These are phyloP conservation scores for Phytophthora quininea DNA, from an alignment of 352 stramenopile genomes.

Conservation along the genomic window DNA sequence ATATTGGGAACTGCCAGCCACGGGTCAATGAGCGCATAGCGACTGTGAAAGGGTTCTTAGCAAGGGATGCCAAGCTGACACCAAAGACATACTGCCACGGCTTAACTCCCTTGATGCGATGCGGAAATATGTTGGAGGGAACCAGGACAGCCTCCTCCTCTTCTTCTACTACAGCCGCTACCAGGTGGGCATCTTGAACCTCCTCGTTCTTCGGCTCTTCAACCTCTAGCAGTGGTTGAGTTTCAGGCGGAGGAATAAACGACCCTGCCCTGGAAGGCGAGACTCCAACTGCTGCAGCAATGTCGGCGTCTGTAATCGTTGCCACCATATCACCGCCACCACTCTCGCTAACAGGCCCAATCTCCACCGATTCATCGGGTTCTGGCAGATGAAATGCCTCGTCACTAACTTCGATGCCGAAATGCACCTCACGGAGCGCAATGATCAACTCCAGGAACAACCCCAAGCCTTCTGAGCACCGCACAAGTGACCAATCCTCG, in stretches of 20 bases:
- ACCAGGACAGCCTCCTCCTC: slow-evolving; percentile 52
- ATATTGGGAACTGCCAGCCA: slow-evolving; percentile 78
- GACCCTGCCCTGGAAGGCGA: slow-evolving; percentile 36
- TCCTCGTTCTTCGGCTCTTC: slow-evolving; percentile 23
- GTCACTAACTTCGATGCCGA: slow-evolving; percentile 71
- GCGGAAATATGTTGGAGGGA: slow-evolving; percentile 60
- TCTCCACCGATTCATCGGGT: slow-evolving; percentile 12
- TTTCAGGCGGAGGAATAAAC: slow-evolving; percentile 20
- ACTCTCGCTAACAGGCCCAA: slow-evolving; percentile 20
- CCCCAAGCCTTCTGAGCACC: slow-evolving; percentile 70
- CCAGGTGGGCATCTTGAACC: slow-evolving; percentile 9
- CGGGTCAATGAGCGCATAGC: slow-evolving; percentile 80
- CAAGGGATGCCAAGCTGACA: slow-evolving; percentile 72
- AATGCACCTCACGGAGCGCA: slow-evolving; percentile 71
- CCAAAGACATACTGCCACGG: slow-evolving; percentile 87
- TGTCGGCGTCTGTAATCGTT: slow-evolving; percentile 40
- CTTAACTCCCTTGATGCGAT: slow-evolving; percentile 80
- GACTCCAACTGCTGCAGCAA: slow-evolving; percentile 35
- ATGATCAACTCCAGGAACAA: slow-evolving; percentile 82
- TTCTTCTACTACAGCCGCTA: slow-evolving; percentile 10
- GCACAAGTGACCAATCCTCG: slow-evolving; percentile 83
- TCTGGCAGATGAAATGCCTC: slow-evolving; percentile 49
- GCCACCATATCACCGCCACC: slow-evolving; percentile 32
- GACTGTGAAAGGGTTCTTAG: slow-evolving; percentile 84
- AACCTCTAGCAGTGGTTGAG: slow-evolving; percentile 17